A percentile compares a stretch with the other conserved stretches of the same genome.
Conservation (phyloP, 2,329 filamentous ascomycete genomes). For the Neofusicoccum kwambonambiense region DNA sequence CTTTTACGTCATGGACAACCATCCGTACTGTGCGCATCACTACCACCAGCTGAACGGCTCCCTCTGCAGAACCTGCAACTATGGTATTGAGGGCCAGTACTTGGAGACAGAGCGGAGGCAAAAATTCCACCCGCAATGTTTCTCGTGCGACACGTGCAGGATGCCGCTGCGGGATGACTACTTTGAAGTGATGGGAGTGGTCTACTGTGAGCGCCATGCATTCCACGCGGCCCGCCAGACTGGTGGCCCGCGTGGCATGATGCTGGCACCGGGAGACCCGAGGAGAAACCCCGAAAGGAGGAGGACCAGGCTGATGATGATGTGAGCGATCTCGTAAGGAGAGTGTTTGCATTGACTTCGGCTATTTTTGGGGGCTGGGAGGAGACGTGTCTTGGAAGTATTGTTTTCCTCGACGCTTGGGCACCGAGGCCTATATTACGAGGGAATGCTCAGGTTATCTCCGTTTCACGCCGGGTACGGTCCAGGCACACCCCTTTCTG, state of each 20-base stretch:
- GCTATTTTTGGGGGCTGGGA: not conserved
- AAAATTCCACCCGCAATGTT: slow-evolving; percentile 86
- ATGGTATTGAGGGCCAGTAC: slow-evolving; percentile 91
- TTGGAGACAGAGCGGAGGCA: slow-evolving; percentile 73
- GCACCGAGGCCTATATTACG: not conserved
- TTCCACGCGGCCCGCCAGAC: slow-evolving; percentile 52
- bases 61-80: slow-evolving; percentile 74
- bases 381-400: not conserved
- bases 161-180: slow-evolving; percentile 77
- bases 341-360: not conserved
- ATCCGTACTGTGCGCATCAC: slow-evolving; percentile 86
- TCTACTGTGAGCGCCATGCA: slow-evolving; percentile 87
- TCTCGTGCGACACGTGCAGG: slow-evolving; percentile 78
- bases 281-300: slow-evolving; percentile 47
- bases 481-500: slow-evolving; percentile 1
- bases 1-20: slow-evolving; percentile 87
- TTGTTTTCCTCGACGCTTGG: not conserved
- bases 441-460: slow-evolving; percentile 1
- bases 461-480: not conserved
- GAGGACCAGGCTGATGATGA: slow-evolving; percentile 53
- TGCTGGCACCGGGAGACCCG: slow-evolving; percentile 38
- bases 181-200: slow-evolving; percentile 77
- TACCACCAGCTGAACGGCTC: slow-evolving; percentile 91
- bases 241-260: slow-evolving; percentile 23
- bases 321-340: slow-evolving; percentile 26